Percentiles rank a stretch among this genome's conserved stretches.
phyloP scores from a whole-genome alignment of 2,329 filamentous ascomycete genomes.

The Geosmithia morbida region DNA sequence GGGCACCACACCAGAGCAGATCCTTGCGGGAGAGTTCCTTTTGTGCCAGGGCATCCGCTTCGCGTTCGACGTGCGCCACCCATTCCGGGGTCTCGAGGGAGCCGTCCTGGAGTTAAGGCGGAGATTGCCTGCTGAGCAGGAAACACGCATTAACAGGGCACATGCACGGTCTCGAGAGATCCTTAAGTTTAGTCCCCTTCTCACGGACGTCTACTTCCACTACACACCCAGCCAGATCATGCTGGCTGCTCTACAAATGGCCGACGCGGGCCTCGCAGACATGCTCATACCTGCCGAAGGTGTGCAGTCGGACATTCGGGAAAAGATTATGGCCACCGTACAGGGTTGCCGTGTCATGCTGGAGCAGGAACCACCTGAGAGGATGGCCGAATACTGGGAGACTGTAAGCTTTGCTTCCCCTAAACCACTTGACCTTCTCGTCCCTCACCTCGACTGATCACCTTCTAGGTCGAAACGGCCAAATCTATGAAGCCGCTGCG shows the following conservation, averaged over 20 bases:
- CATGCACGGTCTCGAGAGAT: conserved; percentile 61
- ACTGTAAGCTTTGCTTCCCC: conserved; percentile 20
- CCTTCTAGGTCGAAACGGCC: conserved; percentile 23
- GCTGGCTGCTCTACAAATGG: conserved; percentile 65
- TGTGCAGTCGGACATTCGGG: conserved; percentile 15
- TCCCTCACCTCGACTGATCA: conserved; percentile 3
- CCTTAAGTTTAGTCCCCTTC: conserved; percentile 64
- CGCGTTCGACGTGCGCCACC: conserved; percentile 85
- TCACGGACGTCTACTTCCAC: conserved; percentile 95
- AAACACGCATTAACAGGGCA: conserved; percentile 38
- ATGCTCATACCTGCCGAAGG: conserved; percentile 23
- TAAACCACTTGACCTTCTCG: not conserved
- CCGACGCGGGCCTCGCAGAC: conserved; percentile 50
- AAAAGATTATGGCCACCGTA: conserved; percentile 35
- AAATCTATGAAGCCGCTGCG: conserved; percentile 40
- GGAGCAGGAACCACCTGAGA: conserved; percentile 40
- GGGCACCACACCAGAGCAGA: conserved; percentile 60
- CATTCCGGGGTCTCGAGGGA: conserved; percentile 76
- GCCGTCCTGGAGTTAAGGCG: conserved; percentile 69
- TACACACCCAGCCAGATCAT: conserved; percentile 92
- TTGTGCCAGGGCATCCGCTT: conserved; percentile 87
- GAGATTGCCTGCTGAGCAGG: conserved; percentile 41
- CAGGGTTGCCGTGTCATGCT: conserved; percentile 38
- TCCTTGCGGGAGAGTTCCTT: conserved; percentile 84
- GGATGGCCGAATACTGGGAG: conserved; percentile 38